Base-by-base conservation (phyloP, 1,139 yeast genomes). In the Nakaseomyces kungkrabaensis region DNA sequence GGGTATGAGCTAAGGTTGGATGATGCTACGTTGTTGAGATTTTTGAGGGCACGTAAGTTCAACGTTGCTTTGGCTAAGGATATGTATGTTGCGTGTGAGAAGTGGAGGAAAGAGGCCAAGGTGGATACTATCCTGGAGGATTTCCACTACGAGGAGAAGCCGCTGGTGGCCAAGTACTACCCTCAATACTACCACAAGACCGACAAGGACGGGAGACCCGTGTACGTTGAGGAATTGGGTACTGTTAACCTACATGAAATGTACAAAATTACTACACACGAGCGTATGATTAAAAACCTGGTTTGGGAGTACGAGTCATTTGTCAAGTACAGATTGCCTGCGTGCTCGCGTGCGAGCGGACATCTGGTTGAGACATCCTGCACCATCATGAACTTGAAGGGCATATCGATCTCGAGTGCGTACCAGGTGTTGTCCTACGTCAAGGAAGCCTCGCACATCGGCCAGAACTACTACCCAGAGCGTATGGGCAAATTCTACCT, bases 281-380 rank as follows among this genome's bases (percentile, higher is more conserved):
- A 90, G 59, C 82, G 97, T 66, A 89, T 90, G 97, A 75, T 90
- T 67, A 82, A 83, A 71, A 90, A 90, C 70, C 76, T 90, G 64
- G 96, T 88, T 48, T 88, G 96, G 95, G 97, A 90, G 71, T 90
- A 90, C 70, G 97, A 90, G 73, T 78, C 94, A 47, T 88, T 90
- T 70, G 79, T 82, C 52, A 76, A 72, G 57, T 81, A 77, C 70
- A 79, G 97, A 68, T 75, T 90, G 60, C 96, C 97, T 42, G 97
- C 97, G 17, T 85, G 95, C 63, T 86, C 96, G 27, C 84, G 97
- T 69, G 76, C 79, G 68, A 75, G 75, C 47, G 90, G 88, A 32
- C 70, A 73, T 58, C 74, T 90, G 58, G 81, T 90, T 52, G 97
- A 90, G 72, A 90, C 97, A 22, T 86, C 96, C 9, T 90, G 97